phyloP scores from a whole-genome alignment of 2,329 filamentous ascomycete genomes.

The Botrytis squamosa region DNA sequence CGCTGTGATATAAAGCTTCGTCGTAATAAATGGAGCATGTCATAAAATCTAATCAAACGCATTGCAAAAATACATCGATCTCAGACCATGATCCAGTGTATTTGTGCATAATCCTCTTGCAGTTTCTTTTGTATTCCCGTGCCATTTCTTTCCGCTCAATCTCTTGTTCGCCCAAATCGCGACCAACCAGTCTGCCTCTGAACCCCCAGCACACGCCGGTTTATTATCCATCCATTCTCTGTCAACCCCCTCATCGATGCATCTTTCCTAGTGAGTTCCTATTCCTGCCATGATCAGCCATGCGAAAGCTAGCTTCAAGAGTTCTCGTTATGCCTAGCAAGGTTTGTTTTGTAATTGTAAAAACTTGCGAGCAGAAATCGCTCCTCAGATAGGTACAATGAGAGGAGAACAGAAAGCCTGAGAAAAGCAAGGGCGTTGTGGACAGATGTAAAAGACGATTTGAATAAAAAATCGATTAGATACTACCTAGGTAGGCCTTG shows the following conservation, averaged over 20 bases:
- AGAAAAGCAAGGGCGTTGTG: too few species aligned
- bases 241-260: not conserved
- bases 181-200: not conserved
- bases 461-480: not conserved
- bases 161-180: not conserved
- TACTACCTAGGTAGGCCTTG: too few species aligned
- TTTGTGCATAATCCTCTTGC: not conserved
- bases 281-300: not conserved
- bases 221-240: not conserved
- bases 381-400: too few species aligned
- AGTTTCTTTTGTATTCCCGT: not conserved
- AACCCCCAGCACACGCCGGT: not conserved
- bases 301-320: not conserved
- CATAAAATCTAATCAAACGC: conserved; percentile 9
- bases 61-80: conserved; percentile 3
- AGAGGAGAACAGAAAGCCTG: too few species aligned
- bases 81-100: conserved; percentile 1
- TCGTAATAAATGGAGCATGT: conserved; percentile 15
- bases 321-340: not conserved
- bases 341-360: not conserved
- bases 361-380: too few species aligned
- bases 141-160: not conserved
- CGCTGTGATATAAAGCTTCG: not conserved
- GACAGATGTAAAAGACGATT: not conserved
- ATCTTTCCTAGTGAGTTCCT: not conserved